phyloP scores from a whole-genome alignment of 768 basidiomycete genomes.

The Suillus bovinus region DNA sequence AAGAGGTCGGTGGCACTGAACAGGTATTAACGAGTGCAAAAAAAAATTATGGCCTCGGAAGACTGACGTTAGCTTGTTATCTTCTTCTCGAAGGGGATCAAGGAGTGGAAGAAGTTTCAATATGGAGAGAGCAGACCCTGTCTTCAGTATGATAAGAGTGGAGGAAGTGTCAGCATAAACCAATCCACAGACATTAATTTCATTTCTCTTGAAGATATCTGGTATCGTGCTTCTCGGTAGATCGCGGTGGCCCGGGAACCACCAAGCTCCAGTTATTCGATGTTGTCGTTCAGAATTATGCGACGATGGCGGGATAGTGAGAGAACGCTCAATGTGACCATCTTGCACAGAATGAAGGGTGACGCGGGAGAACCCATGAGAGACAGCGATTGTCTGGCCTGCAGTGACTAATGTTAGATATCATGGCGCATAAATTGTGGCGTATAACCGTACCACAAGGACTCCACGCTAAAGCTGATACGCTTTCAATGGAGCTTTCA shows the following conservation, averaged over 20 bases:
- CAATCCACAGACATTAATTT: slow-evolving; percentile 52
- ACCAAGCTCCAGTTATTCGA: slow-evolving; percentile 63
- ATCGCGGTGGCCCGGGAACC: slow-evolving; percentile 58
- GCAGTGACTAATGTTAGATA: slow-evolving; percentile 13
- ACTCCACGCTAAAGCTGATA: slow-evolving; percentile 74
- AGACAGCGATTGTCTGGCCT: slow-evolving; percentile 73
- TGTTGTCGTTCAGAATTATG: slow-evolving; percentile 17
- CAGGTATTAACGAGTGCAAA: slow-evolving; percentile 17
- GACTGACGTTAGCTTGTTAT: slow-evolving; percentile 63
- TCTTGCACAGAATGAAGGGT: slow-evolving; percentile 80
- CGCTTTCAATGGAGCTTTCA: slow-evolving; percentile 45
- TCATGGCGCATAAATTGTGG: neutral
- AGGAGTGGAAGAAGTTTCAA: slow-evolving; percentile 70
- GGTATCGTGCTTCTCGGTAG: slow-evolving; percentile 50
- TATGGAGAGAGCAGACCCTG: slow-evolving; percentile 75
- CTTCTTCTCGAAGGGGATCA: slow-evolving; percentile 68
- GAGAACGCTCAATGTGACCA: slow-evolving; percentile 54
- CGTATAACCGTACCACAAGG: slow-evolving; percentile 61
- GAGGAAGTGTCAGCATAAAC: slow-evolving; percentile 8
- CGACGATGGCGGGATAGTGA: slow-evolving; percentile 37
- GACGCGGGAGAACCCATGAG: slow-evolving; percentile 66
- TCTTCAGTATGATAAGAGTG: slow-evolving; percentile 42
- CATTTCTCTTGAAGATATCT: slow-evolving; percentile 72
- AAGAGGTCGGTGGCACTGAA: slow-evolving; percentile 76
- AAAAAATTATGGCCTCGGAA: slow-evolving; percentile 6